phyloP scores from a whole-genome alignment of 2,329 filamentous ascomycete species.

The Xylariales sp. region DNA sequence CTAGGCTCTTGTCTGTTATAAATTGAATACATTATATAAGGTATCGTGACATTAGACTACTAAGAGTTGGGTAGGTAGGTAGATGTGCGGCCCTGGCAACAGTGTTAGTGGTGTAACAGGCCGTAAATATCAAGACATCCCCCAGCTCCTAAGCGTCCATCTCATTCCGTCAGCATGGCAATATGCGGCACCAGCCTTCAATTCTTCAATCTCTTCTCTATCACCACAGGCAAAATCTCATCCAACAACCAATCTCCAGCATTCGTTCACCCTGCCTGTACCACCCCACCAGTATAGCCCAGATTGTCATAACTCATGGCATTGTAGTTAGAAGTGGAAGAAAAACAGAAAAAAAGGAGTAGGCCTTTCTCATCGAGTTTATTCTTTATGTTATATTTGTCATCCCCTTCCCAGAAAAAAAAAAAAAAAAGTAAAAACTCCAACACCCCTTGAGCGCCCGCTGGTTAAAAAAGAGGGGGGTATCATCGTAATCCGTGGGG shows the following conservation, averaged over 20 bases:
- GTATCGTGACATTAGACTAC: not conserved
- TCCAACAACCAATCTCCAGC: not conserved
- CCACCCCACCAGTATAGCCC: not conserved
- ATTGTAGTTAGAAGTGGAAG: not conserved
- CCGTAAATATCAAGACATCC: not conserved
- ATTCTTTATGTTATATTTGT: constrained; percentile 9
- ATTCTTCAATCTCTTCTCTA: constrained; percentile 6
- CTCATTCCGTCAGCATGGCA: not conserved
- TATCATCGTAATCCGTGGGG: constrained; percentile 31
- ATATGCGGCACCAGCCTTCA: not conserved
- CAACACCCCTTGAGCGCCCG: constrained; percentile 25
- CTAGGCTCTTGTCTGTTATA: not conserved
- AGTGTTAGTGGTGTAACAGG: not conserved
- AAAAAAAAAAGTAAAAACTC: constrained; percentile 14
- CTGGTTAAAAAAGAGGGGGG: constrained; percentile 31
- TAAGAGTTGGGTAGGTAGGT: not conserved
- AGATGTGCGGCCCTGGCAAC: not conserved
- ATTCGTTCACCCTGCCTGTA: constrained; percentile 4
- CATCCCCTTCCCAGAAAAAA: not conserved
- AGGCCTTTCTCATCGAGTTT: constrained; percentile 20
- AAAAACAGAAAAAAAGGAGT: not conserved
- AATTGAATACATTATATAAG: not conserved
- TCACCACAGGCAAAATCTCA: not conserved
- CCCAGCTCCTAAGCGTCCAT: not conserved
- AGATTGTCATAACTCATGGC: constrained; percentile 16